Evolutionary conservation across 768 basidiomycete genomes (phyloP), one percentile per base, ranked within the genome.

Genomic region (Serendipita indica): DNA sequence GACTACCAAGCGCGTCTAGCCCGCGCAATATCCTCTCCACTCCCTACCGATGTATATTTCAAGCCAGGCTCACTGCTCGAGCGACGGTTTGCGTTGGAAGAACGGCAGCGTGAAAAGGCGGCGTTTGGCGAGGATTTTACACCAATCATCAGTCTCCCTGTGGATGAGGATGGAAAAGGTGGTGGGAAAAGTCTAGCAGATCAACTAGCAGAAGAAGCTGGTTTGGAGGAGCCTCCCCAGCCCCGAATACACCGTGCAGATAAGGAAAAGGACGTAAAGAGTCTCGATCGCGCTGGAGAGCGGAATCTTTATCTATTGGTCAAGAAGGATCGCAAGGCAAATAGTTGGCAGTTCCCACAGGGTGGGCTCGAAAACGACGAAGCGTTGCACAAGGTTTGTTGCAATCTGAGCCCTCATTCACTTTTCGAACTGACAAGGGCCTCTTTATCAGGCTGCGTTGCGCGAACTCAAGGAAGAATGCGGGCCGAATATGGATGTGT

Each of bases 11-110:
- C 79, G 6, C 82, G 88, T 39, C 79, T 97, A 66, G 79, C 82
- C 65, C 84, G 88, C 63, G 84, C 91, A 2, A 72, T 97, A 49
- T 84, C 85, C 68, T 89, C 89, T 64, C 92, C 92, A 0, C 83
- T 90, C 68, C 88, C 92, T 16, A 75, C 80, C 60, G 83, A 91
- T 46, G 90, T 94, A 71, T 97, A 93, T 73, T 94, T 94, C 77
- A 91, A 91, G 71, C 83, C 83, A 54, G 92, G 92, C 6, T 87
- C 91, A 0, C 75, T 88, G 14, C 78, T 92, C 30, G 85, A 92
- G 68, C 80, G 82, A 13, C 79, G 86, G 35, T 94, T 90, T 70
- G 81, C 76, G 49, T 69, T 80, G 54, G 85, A 91, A 67, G 85
- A 92, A 65, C 77, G 79, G 45, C 73, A 76, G 60, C 78, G 86